Base-by-base conservation (phyloP, 2,329 filamentous ascomycete genomes). In the Botryotinia narcissicola region DNA sequence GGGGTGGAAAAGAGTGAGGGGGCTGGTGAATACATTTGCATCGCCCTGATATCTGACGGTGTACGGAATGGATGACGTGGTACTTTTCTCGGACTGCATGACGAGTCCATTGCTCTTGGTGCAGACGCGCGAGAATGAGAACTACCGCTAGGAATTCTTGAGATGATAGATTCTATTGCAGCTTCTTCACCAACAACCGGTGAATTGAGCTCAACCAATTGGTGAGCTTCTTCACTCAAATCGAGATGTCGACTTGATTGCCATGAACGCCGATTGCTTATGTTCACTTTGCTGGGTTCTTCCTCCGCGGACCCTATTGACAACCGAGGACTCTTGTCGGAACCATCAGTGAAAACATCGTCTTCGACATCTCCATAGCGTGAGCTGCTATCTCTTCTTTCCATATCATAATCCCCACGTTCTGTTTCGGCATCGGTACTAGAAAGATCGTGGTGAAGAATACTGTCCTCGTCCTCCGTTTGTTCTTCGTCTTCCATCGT, bases 21-120 rank as follows among this genome's bases (percentile, higher is more conserved):
- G 0, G 89, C 84, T 0, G 90, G 91, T 0, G 91, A 92, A 2
- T 87, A 87, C 89, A 93, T 92, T 76, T 93, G 92, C 82, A 93
- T 86, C 1, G 90, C 90, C 68, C 89, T 89, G 12, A 93, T 88
- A 20, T 89, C 90, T 1, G 91, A 91, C 0, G 91, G 88, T 20
- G 91, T 91, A 66, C 91, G 86, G 80, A 94, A 93, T 1, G 88
- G 87, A 8, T 90, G 88, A 4, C 91, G 87, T 14, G 87, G 86
- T 12, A 86, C 86, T 71, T 90, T 87, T 61, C 71, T 29, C 22
- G 35, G 86, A 71, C 90, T 87, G 29, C 87, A 79, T 44, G 78
- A 78, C 32, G 78, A 80, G 18, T 73, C 76, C 44, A 75, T 70
- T 84, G 16, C 84, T 86, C 54, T 75, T 7, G 78, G 76, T 35